A percentile compares a stretch with the other conserved stretches of the same genome.
Evolutionary conservation across 2,329 filamentous ascomycete species (phyloP).

Genomic region (Talaromyces sp.): DNA sequence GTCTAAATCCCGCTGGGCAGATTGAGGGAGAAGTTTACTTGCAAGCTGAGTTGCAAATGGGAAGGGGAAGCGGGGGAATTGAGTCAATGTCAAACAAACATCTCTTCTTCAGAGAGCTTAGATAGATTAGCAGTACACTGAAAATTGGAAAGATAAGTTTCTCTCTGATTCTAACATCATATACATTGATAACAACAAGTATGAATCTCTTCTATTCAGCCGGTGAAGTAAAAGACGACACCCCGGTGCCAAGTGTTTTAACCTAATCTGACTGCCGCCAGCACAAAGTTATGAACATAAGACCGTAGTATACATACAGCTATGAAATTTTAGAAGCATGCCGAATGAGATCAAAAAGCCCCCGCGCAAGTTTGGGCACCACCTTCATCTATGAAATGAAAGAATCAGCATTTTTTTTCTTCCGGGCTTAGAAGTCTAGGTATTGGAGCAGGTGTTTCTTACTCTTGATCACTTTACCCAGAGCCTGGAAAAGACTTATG

Average conservation of each 20-base stretch:
- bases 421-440: background rate
- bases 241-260: background rate
- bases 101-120: background rate
- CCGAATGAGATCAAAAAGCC: slow-evolving; percentile 11
- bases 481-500: slow-evolving; percentile 70
- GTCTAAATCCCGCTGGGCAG: background rate
- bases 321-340: background rate
- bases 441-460: slow-evolving; percentile 13
- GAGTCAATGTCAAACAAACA: background rate
- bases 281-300: background rate
- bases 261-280: background rate
- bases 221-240: background rate
- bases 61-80: background rate
- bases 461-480: slow-evolving; percentile 58
- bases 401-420: slow-evolving; percentile 7
- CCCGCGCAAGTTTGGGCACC: slow-evolving; percentile 24
- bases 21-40: background rate
- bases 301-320: background rate
- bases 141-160: background rate
- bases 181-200: background rate
- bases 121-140: background rate
- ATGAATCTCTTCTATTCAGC: background rate
- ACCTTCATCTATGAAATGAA: slow-evolving; percentile 25
- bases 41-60: background rate
- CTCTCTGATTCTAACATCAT: background rate